Conservation (phyloP, 2,329 filamentous ascomycete species). For the Apiospora sp. region DNA sequence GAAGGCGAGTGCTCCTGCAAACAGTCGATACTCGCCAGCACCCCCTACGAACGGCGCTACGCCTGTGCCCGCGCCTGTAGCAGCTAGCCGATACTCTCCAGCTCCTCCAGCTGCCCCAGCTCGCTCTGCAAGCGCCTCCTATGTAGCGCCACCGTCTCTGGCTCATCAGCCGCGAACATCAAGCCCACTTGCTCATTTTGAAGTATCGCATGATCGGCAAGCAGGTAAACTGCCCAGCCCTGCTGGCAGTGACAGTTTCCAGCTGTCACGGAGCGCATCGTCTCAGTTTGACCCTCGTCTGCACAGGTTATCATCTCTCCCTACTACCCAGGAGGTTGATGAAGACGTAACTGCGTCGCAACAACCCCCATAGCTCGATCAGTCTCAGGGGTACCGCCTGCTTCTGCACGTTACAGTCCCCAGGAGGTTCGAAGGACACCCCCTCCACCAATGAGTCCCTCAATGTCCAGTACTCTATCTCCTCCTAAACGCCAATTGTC, state of each 20-base stretch:
- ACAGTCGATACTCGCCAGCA: conserved; percentile 68
- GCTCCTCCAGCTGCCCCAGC: conserved; percentile 55
- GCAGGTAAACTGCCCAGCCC: conserved; percentile 40
- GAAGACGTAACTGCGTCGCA: conserved; percentile 56
- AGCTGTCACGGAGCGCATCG: conserved; percentile 59
- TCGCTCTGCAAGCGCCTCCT: conserved; percentile 50
- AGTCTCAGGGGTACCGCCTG: conserved; percentile 27
- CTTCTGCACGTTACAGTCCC: conserved; percentile 47
- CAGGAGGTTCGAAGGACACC: conserved; percentile 55
- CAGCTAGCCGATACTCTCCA: conserved; percentile 63
- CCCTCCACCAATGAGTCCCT: conserved; percentile 51
- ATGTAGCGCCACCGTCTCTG: conserved; percentile 56
- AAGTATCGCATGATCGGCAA: conserved; percentile 55
- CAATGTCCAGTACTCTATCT: conserved; percentile 55
- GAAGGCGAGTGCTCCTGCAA: conserved; percentile 41
- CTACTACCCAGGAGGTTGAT: conserved; percentile 68
- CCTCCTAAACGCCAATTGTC: conserved; percentile 62
- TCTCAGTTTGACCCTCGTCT: conserved; percentile 62
- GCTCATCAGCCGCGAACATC: conserved; percentile 70
- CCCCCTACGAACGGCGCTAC: conserved; percentile 51
- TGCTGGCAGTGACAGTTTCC: conserved; percentile 49
- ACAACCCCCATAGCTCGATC: conserved; percentile 36
- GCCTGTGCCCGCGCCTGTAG: conserved; percentile 43
- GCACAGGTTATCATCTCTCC: conserved; percentile 64
- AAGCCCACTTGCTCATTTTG: conserved; percentile 71